Evolutionary conservation across 495 filamentous ascomycete species (phyloP), one percentile per base, ranked within the genome.

Genomic region (Penicillium tannophilum): DNA sequence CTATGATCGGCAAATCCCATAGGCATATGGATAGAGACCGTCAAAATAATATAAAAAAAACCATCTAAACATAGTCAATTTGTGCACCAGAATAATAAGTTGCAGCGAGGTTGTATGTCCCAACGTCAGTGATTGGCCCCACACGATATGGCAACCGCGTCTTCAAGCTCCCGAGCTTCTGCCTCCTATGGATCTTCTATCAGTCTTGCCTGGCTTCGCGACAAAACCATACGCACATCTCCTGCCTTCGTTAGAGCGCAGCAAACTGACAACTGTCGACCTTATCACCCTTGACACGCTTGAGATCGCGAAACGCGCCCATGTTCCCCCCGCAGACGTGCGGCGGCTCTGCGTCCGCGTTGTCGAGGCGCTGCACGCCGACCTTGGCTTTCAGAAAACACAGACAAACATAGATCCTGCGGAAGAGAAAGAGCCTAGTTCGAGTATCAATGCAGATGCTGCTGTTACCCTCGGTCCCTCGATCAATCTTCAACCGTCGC

Each of bases 301-400:
- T 52, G 91, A 96, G 64, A 84, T 98, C 65, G 90, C 91, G 49
- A 93, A 89, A 74, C 87, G 91, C 67, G 92, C 91, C 30, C 88
- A 90, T 61, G 80, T 95, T 6, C 91, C 93, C 4, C 76, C 92
- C 7, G 82, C 88, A 30, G 90, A 96, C 60, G 79, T 97, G 60
- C 87, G 84, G 64, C 83, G 88, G 33, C 79, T 97, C 26, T 79
- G 79, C 55, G 70, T 77, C 55, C 83, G 86, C 47, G 74, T 97
- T 33, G 71, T 90, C 26, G 71, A 79, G 10, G 84, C 84, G 6
- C 68, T 96, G 48, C 90, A 93, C 61, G 71, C 71, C 16, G 82
- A 88, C 63, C 71, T 92, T 45, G 86, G 85, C 1, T 74, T 80
- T 42, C 67, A 76, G 55, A 65, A 61, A 39, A 44, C 45, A 26